Base-by-base conservation (phyloP, 2,329 filamentous ascomycete genomes). In the Pseudogymnoascus sp. region DNA sequence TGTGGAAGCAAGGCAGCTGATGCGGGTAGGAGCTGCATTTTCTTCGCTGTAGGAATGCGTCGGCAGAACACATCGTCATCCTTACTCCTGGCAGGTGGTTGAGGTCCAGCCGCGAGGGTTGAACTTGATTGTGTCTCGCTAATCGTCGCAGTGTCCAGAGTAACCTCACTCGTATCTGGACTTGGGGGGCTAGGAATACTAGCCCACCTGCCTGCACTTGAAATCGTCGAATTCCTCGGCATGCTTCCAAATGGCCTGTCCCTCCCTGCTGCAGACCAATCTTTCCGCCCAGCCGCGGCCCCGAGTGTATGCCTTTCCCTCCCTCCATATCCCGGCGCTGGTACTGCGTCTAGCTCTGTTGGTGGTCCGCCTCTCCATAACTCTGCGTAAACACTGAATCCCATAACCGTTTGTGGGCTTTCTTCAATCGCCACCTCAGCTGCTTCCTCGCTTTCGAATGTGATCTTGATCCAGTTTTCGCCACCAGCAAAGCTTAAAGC, bases 381-480 rank as follows among this genome's bases (percentile, higher is more conserved):
- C 75, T 92, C 88, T 38, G 88, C 90, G 69, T 84, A 86, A 25
- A 93, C 85, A 11, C 88, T 74, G 71, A 89, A 81, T 9, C 89
- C 89, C 62, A 90, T 79, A 65, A 93, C 84, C 64, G 81, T 82
- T 75, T 91, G 87, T 0, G 89, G 89, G 60, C 88, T 91, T 61
- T 84, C 83, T 71, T 83, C 88, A 43, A 87, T 77, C 21, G 89
- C 89, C 9, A 84, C 80, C 64, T 90, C 87, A 18, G 88, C 89
- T 1, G 88, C 87, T 67, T 88, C 83, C 59, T 82, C 80, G 43
- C 86, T 90, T 75, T 91, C 89, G 70, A 91, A 93, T 0, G 89
- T 93, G 62, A 93, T 80, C 74, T 92, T 92, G 69, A 97, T 91
- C 93, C 93, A 97, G 78, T 96, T 90, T 68, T 89, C 84, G 45